phyloP scores from a whole-genome alignment of 2,329 filamentous ascomycete species.

The Diplodia seriata region DNA sequence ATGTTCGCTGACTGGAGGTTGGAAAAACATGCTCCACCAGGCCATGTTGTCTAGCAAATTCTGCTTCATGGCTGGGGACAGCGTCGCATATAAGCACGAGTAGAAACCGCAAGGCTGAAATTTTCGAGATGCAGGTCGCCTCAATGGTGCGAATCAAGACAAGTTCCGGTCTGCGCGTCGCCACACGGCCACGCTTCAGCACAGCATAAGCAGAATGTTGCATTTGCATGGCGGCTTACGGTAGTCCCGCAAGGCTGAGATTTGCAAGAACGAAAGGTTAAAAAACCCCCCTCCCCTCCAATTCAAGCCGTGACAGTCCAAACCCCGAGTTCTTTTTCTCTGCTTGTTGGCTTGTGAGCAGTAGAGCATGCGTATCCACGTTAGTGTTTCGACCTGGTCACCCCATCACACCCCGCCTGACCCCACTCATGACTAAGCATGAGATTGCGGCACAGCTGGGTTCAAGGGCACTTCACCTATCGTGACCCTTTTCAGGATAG shows the following conservation, averaged over 20 bases:
- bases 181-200: neutral
- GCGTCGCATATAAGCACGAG: neutral
- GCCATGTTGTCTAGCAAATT: neutral
- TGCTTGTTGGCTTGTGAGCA: neutral
- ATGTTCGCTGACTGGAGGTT: neutral
- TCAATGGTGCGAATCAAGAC: neutral
- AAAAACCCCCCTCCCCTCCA: neutral
- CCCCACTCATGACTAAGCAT: neutral
- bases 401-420: neutral
- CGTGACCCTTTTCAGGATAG: neutral
- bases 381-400: neutral
- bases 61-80: neutral
- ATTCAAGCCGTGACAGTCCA: too few species aligned
- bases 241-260: neutral
- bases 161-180: neutral
- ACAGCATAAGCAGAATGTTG: neutral
- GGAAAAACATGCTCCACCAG: neutral
- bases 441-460: neutral
- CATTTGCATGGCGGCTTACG: neutral
- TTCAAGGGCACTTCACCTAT: neutral
- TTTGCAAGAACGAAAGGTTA: neutral
- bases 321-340: neutral
- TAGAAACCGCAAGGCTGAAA: neutral
- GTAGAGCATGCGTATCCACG: neutral
- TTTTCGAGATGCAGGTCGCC: neutral